These are phyloP conservation scores for Trypanosoma melophagium DNA, from an alignment of 208 protist species.

Conservation along the genomic window DNA sequence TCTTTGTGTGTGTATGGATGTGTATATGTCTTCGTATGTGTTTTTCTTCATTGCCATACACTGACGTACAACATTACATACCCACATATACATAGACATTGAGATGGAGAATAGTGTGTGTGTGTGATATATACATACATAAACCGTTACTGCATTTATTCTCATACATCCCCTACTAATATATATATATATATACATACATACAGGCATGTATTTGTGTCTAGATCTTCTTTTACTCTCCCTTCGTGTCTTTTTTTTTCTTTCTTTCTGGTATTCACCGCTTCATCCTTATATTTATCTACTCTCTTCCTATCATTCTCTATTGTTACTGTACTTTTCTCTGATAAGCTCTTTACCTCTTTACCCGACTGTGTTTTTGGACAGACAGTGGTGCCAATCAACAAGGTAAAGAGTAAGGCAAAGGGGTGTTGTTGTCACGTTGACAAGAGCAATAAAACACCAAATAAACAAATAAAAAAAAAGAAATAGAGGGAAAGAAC, in stretches of 20 bases:
- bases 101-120: too few relatives aligned
- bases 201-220: not conserved
- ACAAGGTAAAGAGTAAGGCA: not conserved
- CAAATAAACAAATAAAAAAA: too few relatives aligned
- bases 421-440: not conserved
- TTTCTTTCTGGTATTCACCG: not conserved
- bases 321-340: constrained; percentile 13
- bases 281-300: not conserved
- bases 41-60: too few relatives aligned
- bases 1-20: too few relatives aligned
- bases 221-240: not conserved
- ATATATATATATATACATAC: not conserved
- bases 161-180: too few relatives aligned
- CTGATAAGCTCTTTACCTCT: constrained; percentile 1
- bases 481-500: too few relatives aligned
- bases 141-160: too few relatives aligned
- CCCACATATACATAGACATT: not conserved
- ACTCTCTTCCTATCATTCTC: constrained; percentile 4
- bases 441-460: not conserved
- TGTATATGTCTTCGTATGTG: too few relatives aligned
- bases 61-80: not conserved
- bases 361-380: constrained; percentile 20
- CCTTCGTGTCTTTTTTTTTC: not conserved
- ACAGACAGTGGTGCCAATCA: not conserved
- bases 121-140: constrained; percentile 4